Base-by-base conservation (phyloP, 2,329 filamentous ascomycete species). In the Ploettnerulaceae sp. region DNA sequence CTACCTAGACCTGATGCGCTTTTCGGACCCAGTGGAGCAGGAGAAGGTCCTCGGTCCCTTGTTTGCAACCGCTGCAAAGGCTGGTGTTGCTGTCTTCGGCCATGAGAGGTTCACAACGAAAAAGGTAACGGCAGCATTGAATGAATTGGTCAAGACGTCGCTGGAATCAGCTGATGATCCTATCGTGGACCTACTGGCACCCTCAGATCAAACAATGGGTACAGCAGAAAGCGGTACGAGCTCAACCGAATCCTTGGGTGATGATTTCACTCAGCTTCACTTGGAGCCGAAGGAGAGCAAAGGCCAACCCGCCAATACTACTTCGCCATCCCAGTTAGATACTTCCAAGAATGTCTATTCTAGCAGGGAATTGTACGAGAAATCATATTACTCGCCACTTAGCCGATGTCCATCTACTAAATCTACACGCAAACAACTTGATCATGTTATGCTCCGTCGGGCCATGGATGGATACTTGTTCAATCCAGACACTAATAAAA, bases 391-490 rank as follows among this genome's bases (percentile, higher is more conserved):
- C 65, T 81, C 69, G n/a, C 46, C 46, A 7, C 25, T 42, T n/a
- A 32, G 46, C 26, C 21, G 42, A 26, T 31, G 36, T 21, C 42
- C 49, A 20, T 35, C 45, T 11, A 34, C 42, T 4, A 58, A 58
- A 28, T 7, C 47, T 14, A 40, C 48, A 9, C 44, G 45, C 11
- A 45, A 60, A 7, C 31, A 56, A 4, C 36, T 59, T 11, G 56
- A 82, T 50, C 75, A 82, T 51, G 64, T 71, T 3, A 80, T 81
- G 71, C 65, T 83, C 7, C 65, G 78, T 28, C 75, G 81, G 12
- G 77, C 79, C 6, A 76, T 76, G 52, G 77, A 80, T 55, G 75
- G 71, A 45, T 84, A 84, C 52, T 66, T 83, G 0, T 82, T 84
- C 51, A 71, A 89, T 57, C 81, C 79, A 48, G 66, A 68, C 12